Percentiles rank a stretch among this genome's conserved stretches.
phyloP scores from a whole-genome alignment of 148 eudicot species.

The Vaccinium macrocarpon region DNA sequence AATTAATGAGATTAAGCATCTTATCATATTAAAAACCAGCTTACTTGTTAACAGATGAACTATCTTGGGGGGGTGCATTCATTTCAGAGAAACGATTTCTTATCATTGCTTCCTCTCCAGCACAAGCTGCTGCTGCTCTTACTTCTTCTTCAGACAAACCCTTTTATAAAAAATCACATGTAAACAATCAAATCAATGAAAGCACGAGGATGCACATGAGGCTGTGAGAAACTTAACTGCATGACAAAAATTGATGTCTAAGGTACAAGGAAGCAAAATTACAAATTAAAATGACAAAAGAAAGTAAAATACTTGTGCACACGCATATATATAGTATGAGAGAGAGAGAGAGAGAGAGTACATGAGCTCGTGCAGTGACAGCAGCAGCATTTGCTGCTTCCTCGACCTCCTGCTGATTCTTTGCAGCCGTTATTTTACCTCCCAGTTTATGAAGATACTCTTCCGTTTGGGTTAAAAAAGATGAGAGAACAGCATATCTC shows the following conservation, averaged over 20 bases:
- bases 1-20: neutral
- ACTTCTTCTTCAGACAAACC: conserved; percentile 98
- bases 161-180: conserved; percentile 33
- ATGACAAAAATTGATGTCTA: neutral
- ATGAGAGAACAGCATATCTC: conserved; percentile 86
- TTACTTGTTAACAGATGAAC: conserved; percentile 89
- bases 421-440: conserved; percentile 89
- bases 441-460: conserved; percentile 96
- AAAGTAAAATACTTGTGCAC: neutral
- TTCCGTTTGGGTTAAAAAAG: conserved; percentile 92
- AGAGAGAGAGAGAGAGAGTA: conserved; percentile 27
- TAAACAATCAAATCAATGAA: neutral
- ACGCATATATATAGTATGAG: too few relatives aligned
- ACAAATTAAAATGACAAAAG: neutral
- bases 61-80: conserved; percentile 92
- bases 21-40: conserved; percentile 28
- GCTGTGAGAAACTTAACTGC: neutral
- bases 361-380: conserved; percentile 85
- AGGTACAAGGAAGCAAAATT: neutral
- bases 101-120: conserved; percentile 96
- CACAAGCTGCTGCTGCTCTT: conserved; percentile 93
- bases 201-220: conserved; percentile 9
- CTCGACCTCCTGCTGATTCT: conserved; percentile 96
- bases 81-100: conserved; percentile 94
- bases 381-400: conserved; percentile 94